These are phyloP conservation scores for Eimeria necatrix DNA, from an alignment of 169 alveolate genomes.

Conservation along the genomic window DNA sequence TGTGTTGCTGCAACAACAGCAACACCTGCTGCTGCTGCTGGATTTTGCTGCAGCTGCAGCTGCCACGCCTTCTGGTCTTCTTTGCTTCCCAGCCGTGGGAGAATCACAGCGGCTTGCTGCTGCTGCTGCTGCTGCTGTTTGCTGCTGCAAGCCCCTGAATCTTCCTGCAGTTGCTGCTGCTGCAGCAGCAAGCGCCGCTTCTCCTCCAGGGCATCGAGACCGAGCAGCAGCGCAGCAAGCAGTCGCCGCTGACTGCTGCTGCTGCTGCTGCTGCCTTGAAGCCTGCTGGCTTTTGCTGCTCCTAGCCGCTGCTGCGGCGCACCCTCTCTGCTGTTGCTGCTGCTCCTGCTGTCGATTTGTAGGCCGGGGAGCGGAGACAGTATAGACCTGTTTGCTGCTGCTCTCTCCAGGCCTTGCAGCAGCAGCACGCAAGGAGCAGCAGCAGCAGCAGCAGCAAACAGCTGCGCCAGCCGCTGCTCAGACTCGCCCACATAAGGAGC, in stretches of 20 bases:
- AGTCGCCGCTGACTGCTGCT: slow-evolving; percentile 44
- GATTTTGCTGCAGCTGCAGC: slow-evolving; percentile 9
- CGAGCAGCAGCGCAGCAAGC: slow-evolving; percentile 50
- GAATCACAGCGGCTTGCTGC: not conserved
- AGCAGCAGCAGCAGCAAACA: slow-evolving; percentile 51
- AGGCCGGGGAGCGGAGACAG: not conserved
- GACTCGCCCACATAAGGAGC: slow-evolving; percentile 5
- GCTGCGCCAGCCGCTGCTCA: slow-evolving; percentile 40
- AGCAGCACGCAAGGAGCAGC: slow-evolving; percentile 56
- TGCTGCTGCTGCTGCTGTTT: not conserved
- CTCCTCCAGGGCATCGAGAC: slow-evolving; percentile 1
- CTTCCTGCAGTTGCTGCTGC: slow-evolving; percentile 9
- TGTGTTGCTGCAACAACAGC: slow-evolving; percentile 50
- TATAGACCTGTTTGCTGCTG: not conserved
- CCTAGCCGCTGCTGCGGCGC: not conserved
- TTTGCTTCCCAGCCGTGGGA: slow-evolving; percentile 20
- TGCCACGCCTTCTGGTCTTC: slow-evolving; percentile 4
- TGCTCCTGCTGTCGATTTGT: not conserved
- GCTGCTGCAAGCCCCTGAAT: not conserved
- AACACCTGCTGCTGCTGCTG: slow-evolving; percentile 61
- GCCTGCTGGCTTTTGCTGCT: not conserved
- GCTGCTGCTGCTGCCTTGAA: slow-evolving; percentile 38
- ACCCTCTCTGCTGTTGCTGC: not conserved
- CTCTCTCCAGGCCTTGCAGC: slow-evolving; percentile 20
- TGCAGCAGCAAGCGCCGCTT: slow-evolving; percentile 32